These are phyloP conservation scores for Cryomyces minteri DNA, from an alignment of 495 filamentous ascomycete species.

Conservation along the genomic window DNA sequence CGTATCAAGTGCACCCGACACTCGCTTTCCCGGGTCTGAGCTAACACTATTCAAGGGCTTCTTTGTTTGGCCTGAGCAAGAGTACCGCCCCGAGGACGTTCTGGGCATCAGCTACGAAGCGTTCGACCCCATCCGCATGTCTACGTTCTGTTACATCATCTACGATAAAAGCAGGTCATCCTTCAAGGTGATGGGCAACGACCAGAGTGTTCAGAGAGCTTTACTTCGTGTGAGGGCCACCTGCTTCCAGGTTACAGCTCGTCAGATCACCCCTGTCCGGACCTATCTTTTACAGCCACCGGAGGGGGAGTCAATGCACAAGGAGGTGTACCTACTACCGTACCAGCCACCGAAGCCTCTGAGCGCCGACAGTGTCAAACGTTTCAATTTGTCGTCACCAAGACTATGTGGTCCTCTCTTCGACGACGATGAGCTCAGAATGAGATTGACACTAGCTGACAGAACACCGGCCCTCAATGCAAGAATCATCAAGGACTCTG, in stretches of 20 bases:
- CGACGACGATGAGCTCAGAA: background rate
- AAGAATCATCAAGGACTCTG: background rate
- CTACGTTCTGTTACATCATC: conserved; percentile 7
- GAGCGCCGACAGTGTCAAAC: background rate
- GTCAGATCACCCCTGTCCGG: conserved; percentile 1
- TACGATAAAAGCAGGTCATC: background rate
- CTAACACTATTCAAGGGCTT: background rate
- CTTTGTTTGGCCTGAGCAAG: conserved; percentile 9
- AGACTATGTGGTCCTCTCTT: background rate
- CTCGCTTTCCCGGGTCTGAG: too few relatives aligned
- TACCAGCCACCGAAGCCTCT: background rate
- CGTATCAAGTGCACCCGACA: background rate
- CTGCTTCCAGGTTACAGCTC: conserved; percentile 9
- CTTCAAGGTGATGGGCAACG: conserved; percentile 7
- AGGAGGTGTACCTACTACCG: conserved; percentile 1
- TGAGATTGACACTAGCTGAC: background rate
- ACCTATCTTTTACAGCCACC: conserved; percentile 7
- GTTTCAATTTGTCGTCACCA: background rate
- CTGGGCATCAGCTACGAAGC: conserved; percentile 9
- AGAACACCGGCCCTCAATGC: background rate
- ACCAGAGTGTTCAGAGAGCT: conserved; percentile 2
- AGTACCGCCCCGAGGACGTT: conserved; percentile 5
- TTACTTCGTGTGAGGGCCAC: conserved; percentile 4
- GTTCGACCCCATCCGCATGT: conserved; percentile 13
- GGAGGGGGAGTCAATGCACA: background rate